A percentile compares a stretch with the other conserved stretches of the same genome.
phyloP scores from a whole-genome alignment of 345 rosid species.

The Excoecaria cochinchinensis region DNA sequence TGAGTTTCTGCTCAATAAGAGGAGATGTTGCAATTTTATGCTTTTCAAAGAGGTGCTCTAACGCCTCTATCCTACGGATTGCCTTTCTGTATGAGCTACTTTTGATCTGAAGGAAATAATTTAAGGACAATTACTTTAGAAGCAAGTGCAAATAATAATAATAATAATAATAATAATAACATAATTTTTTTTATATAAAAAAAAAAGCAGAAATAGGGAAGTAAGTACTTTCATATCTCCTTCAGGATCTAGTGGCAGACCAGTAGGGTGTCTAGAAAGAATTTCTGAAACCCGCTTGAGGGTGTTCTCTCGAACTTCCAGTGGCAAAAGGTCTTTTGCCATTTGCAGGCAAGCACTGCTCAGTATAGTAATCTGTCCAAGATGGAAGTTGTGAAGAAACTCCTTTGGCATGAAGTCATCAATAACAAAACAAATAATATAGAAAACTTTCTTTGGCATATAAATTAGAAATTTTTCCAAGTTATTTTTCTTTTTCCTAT shows the following conservation, averaged over 20 bases:
- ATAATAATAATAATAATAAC: not conserved
- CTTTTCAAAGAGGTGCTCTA: conserved; percentile 79
- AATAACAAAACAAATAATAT: not conserved
- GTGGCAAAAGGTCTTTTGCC: conserved; percentile 76
- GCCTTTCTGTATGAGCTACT: conserved; percentile 76
- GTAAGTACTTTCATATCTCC: conserved; percentile 74
- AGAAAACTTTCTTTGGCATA: not conserved
- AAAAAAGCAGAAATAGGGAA: not conserved
- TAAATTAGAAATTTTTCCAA: no score
- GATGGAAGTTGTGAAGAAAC: conserved; percentile 23
- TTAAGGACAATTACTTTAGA: not conserved
- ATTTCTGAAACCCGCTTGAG: conserved; percentile 76
- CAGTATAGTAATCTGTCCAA: conserved; percentile 62
- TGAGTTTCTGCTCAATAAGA: conserved; percentile 71
- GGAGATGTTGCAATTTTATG: conserved; percentile 92
- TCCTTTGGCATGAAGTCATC: conserved; percentile 7
- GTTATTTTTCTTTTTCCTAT: no score
- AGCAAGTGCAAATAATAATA: not conserved
- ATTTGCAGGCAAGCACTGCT: conserved; percentile 77
- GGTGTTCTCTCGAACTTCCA: conserved; percentile 89
- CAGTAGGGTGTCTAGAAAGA: conserved; percentile 67
- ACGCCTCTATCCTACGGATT: conserved; percentile 75
- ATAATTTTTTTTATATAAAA: not conserved
- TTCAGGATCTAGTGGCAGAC: conserved; percentile 83
- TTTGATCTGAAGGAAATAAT: conserved; percentile 49